phyloP scores from a whole-genome alignment of 768 basidiomycete genomes.

The Boletus sensibilis region DNA sequence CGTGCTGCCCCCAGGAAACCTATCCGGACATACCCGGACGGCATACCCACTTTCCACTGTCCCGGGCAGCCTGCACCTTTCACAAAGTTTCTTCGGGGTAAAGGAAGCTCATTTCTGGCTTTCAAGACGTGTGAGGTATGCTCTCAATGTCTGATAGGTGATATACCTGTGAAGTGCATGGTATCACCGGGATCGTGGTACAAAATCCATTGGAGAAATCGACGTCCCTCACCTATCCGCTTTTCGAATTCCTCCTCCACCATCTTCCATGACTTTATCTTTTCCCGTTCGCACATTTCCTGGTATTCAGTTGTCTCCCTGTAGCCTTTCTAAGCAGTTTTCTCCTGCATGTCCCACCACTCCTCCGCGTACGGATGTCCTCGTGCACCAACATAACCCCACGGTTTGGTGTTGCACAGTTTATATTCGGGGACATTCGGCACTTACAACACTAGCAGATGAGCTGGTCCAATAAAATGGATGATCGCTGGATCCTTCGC shows the following conservation, averaged over 20 bases:
- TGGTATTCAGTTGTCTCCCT: too few relatives aligned
- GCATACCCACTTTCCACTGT: too few relatives aligned
- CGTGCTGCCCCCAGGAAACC: too few relatives aligned
- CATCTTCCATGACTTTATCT: too few relatives aligned
- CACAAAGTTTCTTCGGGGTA: not conserved
- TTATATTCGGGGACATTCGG: not conserved
- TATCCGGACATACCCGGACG: too few relatives aligned
- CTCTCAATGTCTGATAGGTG: too few relatives aligned
- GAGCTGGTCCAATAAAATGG: slow-evolving; percentile 50
- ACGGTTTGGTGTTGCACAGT: slow-evolving; percentile 47
- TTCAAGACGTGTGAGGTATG: not conserved
- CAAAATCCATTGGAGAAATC: not conserved
- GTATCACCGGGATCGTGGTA: too few relatives aligned
- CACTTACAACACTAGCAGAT: slow-evolving; percentile 42
- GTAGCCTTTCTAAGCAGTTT: too few relatives aligned
- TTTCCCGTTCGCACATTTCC: too few relatives aligned
- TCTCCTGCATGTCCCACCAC: too few relatives aligned
- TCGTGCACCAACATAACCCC: slow-evolving; percentile 51
- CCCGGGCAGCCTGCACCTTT: too few relatives aligned
- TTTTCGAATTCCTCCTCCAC: not conserved
- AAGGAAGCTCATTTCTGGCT: not conserved
- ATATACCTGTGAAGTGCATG: too few relatives aligned
- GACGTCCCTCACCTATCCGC: not conserved
- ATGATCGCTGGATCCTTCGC: slow-evolving; percentile 44
- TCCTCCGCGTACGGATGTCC: slow-evolving; percentile 42